phyloP scores from a whole-genome alignment of 2,329 filamentous ascomycete species.

The Ciborinia camelliae region DNA sequence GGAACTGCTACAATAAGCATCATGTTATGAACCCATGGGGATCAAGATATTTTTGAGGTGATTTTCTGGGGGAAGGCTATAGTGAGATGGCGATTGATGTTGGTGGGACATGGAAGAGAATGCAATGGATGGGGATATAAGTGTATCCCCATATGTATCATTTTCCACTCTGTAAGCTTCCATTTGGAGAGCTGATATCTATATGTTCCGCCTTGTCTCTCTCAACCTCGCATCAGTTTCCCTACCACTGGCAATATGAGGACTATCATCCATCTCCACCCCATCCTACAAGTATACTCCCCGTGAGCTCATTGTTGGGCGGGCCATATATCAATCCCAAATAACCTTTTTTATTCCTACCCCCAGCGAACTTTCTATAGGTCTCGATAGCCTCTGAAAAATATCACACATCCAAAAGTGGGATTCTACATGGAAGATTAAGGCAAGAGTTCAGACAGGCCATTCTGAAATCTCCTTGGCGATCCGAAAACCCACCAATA shows the following conservation, averaged over 20 bases:
- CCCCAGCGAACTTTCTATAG: no score
- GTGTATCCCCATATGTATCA: background rate
- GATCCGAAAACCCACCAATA: no score
- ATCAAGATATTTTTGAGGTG: background rate
- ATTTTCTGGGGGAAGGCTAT: background rate
- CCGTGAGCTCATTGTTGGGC: background rate
- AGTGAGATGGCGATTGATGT: background rate
- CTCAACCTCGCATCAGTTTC: background rate
- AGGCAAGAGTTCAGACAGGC: background rate
- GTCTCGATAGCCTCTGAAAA: no score
- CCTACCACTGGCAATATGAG: background rate
- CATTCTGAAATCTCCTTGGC: no score
- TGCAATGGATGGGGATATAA: background rate
- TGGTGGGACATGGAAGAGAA: background rate
- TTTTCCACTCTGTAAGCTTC: no score
- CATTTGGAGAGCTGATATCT: background rate
- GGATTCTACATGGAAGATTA: background rate
- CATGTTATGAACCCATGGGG: background rate
- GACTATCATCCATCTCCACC: background rate
- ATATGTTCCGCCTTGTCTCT: background rate
- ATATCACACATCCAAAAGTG: background rate
- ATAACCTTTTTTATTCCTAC: background rate
- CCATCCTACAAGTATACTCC: background rate
- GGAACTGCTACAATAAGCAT: background rate
- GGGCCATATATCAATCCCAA: no score